Evolutionary conservation across 2,329 filamentous ascomycete genomes (phyloP).

Genomic region (Paecilomyces niveus): DNA sequence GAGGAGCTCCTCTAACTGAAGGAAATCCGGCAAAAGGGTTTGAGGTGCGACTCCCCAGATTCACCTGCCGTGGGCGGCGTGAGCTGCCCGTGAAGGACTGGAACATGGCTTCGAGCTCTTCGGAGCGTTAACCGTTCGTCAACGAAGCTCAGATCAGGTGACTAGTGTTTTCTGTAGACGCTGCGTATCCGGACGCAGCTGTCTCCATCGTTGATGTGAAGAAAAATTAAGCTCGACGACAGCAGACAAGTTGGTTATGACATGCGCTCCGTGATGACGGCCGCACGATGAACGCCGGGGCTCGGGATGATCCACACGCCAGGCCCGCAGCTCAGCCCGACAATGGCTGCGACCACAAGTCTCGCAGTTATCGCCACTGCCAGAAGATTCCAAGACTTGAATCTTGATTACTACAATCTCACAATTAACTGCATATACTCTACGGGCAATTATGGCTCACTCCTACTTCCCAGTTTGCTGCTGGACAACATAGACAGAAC

Average conservation of each 20-base stretch:
- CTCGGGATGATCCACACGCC: not conserved
- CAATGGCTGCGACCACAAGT: not conserved
- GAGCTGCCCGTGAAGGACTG: constrained; percentile 84
- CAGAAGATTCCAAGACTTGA: not conserved
- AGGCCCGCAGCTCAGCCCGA: not conserved
- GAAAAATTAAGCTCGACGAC: not conserved
- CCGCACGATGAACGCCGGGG: not conserved
- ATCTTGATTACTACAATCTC: not conserved
- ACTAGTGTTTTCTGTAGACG: not conserved
- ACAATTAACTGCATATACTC: not conserved
- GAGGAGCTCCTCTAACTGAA: constrained; percentile 49
- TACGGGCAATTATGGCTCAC: not conserved
- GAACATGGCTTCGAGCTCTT: constrained; percentile 57
- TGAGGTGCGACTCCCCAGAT: constrained; percentile 74
- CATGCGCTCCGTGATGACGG: not conserved
- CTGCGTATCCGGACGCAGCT: not conserved
- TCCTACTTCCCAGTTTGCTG: not conserved
- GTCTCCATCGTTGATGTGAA: not conserved
- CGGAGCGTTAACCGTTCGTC: constrained; percentile 2
- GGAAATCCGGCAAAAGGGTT: constrained; percentile 68
- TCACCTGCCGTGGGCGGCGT: constrained; percentile 81
- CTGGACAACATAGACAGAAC: not conserved
- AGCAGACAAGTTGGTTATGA: not conserved
- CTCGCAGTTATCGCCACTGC: not conserved
- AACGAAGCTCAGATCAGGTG: not conserved